Percentiles rank a stretch among this genome's conserved stretches.
These are phyloP conservation scores for Cutaneotrichosporon sp. DNA, from an alignment of 1,284 basidiomycete genomes.

Conservation along the genomic window DNA sequence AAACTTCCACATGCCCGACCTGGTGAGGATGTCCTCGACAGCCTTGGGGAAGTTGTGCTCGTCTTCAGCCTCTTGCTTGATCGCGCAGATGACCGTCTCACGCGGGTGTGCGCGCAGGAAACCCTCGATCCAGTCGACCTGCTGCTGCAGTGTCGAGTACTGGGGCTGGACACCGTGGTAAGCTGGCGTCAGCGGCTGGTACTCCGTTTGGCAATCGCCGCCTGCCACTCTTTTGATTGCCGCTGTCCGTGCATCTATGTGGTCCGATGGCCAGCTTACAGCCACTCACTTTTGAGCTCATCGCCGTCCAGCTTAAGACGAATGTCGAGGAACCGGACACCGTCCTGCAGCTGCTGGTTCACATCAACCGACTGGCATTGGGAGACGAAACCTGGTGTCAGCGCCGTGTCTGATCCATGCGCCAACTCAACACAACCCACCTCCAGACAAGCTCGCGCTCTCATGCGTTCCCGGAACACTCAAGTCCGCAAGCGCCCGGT, in stretches of 20 bases:
- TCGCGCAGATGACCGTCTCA: constrained; percentile 74
- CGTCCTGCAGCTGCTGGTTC: constrained; percentile 42
- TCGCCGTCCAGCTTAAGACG: constrained; percentile 65
- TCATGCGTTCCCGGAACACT: constrained; percentile 16
- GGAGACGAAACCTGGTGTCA: constrained; percentile 27
- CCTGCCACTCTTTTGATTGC: background rate
- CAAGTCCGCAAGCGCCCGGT: constrained; percentile 17
- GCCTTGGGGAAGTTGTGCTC: constrained; percentile 57
- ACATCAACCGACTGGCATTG: constrained; percentile 46
- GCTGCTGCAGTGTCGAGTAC: constrained; percentile 57
- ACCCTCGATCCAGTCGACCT: constrained; percentile 55
- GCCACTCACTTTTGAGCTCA: constrained; percentile 42
- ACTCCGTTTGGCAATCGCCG: no score
- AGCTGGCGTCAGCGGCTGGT: constrained; percentile 38
- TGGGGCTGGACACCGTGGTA: constrained; percentile 75
- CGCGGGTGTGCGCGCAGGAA: constrained; percentile 62
- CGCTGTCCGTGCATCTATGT: no score
- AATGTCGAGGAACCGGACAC: constrained; percentile 74
- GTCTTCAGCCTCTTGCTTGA: constrained; percentile 70
- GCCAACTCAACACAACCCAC: background rate
- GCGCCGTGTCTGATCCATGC: background rate
- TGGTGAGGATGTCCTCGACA: constrained; percentile 62
- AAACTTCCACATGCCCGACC: constrained; percentile 68
- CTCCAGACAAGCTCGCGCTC: constrained; percentile 9
- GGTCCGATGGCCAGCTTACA: no score